Conservation (phyloP, 257 asterid genomes). For the Solanum arcanum region DNA sequence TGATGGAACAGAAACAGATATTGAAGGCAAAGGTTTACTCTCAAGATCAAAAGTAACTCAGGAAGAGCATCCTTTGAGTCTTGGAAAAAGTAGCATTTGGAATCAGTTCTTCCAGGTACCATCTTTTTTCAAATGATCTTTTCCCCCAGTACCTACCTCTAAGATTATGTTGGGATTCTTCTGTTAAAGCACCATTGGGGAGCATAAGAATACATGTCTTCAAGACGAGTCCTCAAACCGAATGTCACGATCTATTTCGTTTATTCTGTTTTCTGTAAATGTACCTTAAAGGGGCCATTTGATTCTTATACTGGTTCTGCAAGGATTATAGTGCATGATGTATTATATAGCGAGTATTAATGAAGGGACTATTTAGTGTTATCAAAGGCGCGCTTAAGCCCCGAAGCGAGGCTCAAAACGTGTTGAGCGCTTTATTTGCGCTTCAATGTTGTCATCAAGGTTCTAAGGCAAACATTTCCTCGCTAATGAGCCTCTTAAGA, state of each 20-base stretch:
- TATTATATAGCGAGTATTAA: neutral
- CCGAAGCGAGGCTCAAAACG: no score
- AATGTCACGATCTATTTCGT: neutral
- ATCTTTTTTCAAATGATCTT: neutral
- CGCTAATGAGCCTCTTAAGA: no score
- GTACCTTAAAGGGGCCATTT: neutral
- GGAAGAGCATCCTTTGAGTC: constrained; percentile 92
- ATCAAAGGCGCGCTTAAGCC: no score
- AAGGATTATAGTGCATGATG: neutral
- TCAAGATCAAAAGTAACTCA: constrained; percentile 78
- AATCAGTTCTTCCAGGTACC: constrained; percentile 86
- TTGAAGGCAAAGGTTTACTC: constrained; percentile 53
- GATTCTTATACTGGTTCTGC: neutral
- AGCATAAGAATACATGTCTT: neutral
- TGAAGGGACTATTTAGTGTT: neutral
- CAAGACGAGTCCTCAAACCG: neutral
- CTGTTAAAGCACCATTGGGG: neutral
- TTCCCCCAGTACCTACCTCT: neutral
- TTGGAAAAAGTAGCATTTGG: constrained; percentile 88
- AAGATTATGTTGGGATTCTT: neutral
- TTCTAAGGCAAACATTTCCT: no score
- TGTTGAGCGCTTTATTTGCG: no score
- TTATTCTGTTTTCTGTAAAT: neutral
- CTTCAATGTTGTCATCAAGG: no score
- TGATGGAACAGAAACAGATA: constrained; percentile 31